Evolutionary conservation across 345 rosid species (phyloP), one percentile per base, ranked within the genome.

Genomic region (Linum usitatissimum): DNA sequence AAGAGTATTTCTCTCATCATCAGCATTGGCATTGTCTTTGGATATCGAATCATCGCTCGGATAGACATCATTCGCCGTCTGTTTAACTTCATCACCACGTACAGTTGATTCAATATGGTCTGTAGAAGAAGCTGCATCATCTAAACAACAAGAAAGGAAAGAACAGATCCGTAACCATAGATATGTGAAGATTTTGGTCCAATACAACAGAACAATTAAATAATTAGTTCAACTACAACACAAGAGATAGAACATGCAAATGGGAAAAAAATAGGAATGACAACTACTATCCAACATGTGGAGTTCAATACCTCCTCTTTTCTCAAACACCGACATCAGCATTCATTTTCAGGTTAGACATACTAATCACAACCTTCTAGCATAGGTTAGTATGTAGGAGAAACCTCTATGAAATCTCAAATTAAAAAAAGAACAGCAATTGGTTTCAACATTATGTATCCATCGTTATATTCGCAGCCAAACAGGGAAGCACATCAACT

Each of bases 71-170:
- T 73, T 68, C 55, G 72, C 78, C 13, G 31, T 74, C 19, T 58
- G 67, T 53, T 70, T 73, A 61, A 59, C 68, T 34, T 68, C 65
- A 45, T 23, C 63, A 48, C 17, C 39, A 70, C 64, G 51, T 74
- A 18, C 59, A 38, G 64, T 64, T 28, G 66, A 45, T 63, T 57
- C 80, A 15, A 61, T 75, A 76, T 67, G 71, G 17, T 68, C 85
- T 63, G 69, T 49, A n/a, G 65, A 73, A 66, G 64, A 66, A 57
- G 68, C 71, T 58, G 28, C 61, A 62, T 68, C 67, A 76, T 73
- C 91, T 79, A 64, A 74, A 65, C 53, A 31, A 56, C 64, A 65
- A 1, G 64, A 7, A 38, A 67, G 64, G 12, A 38, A 67, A 53
- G 0, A 56, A 69, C 30, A 18, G 31, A 38, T 39, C 31, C 31